phyloP scores from a whole-genome alignment of 164 flowering plant genomes.

The Buxus sempervirens region DNA sequence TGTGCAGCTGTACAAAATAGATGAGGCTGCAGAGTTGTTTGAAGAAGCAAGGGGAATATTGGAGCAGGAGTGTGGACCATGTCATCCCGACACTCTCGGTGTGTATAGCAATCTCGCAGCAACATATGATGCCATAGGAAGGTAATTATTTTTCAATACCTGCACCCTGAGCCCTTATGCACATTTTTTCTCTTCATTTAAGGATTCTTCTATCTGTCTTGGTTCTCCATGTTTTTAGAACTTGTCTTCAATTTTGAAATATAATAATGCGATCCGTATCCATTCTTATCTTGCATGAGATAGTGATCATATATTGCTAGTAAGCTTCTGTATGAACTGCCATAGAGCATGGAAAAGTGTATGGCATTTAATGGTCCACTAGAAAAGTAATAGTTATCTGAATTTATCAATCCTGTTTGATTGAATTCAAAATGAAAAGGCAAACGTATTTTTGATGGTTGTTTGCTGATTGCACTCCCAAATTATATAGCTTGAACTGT shows the following conservation, averaged over 20 bases:
- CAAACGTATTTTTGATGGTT: neutral
- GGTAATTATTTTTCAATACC: conserved; percentile 24
- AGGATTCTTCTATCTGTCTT: neutral
- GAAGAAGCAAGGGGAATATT: conserved; percentile 49
- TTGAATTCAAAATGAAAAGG: too few relatives aligned
- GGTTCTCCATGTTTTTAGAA: too few relatives aligned
- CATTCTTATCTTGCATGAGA: too few relatives aligned
- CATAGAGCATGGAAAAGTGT: too few relatives aligned
- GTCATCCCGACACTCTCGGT: conserved; percentile 50
- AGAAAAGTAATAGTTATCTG: neutral
- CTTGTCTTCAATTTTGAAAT: too few relatives aligned
- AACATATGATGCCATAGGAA: conserved; percentile 61
- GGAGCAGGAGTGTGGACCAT: conserved; percentile 48
- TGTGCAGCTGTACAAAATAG: conserved; percentile 37
- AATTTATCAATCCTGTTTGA: neutral
- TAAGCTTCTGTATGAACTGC: too few relatives aligned
- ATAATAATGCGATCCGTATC: too few relatives aligned
- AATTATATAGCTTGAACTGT: neutral
- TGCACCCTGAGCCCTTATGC: neutral
- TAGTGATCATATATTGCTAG: too few relatives aligned
- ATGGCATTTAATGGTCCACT: neutral
- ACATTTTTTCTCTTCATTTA: neutral
- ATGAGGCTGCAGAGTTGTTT: conserved; percentile 50
- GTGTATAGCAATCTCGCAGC: conserved; percentile 58
- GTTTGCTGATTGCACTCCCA: neutral